phyloP scores from a whole-genome alignment of 768 basidiomycete species.

The Suillus variegatus region DNA sequence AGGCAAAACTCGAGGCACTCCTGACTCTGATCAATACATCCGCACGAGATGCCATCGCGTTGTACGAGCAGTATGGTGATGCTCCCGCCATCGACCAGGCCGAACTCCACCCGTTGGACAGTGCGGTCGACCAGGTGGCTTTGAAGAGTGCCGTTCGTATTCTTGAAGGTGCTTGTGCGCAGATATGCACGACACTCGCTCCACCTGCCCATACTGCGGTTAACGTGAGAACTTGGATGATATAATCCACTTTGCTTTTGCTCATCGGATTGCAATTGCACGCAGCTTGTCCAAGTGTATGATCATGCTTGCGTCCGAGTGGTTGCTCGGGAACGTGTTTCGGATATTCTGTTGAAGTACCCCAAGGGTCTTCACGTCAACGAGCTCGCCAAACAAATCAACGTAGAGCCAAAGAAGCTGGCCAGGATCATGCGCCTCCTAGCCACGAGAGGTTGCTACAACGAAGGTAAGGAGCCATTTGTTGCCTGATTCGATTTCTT shows the following conservation, averaged over 20 bases:
- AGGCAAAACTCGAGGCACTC: conserved; percentile 27
- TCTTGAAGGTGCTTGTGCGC: conserved; percentile 38
- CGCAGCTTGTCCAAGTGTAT: conserved; percentile 27
- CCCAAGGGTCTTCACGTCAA: conserved; percentile 33
- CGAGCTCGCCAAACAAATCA: conserved; percentile 24
- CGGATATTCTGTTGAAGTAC: conserved; percentile 27
- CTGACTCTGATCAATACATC: conserved; percentile 33
- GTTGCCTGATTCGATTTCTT: not conserved
- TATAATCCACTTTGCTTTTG: not conserved
- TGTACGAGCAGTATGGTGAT: conserved; percentile 31
- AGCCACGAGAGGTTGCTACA: conserved; percentile 30
- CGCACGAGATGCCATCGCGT: conserved; percentile 32
- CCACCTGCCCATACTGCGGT: conserved; percentile 34
- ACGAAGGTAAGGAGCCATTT: conserved; percentile 26
- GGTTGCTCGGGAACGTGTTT: conserved; percentile 27
- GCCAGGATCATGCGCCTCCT: conserved; percentile 31
- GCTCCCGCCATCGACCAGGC: conserved; percentile 38
- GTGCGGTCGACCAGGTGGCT: conserved; percentile 20
- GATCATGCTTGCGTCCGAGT: conserved; percentile 32
- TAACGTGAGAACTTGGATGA: conserved; percentile 27
- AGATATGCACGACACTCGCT: conserved; percentile 35
- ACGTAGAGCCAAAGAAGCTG: conserved; percentile 29
- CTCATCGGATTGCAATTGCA: not conserved
- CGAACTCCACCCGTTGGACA: conserved; percentile 36
- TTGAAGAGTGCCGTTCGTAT: conserved; percentile 28